Base-by-base conservation (phyloP, 139 green algal species). In the Micractinium sp. region DNA sequence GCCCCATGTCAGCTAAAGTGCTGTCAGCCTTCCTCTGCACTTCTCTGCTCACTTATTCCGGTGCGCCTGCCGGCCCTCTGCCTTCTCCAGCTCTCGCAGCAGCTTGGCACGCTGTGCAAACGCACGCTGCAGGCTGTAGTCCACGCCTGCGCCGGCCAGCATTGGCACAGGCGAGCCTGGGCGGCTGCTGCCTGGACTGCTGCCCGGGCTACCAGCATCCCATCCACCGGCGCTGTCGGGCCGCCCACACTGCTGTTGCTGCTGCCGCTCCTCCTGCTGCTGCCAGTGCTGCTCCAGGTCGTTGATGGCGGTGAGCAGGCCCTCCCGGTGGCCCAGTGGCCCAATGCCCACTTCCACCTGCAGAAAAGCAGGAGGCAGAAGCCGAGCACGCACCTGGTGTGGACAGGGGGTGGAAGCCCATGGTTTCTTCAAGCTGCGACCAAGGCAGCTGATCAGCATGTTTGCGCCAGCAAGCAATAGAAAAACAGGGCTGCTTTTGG, bases 301-400 rank as follows among this genome's bases (percentile, higher is more conserved):
- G 83, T 87, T n/a, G 31, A 84, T 92, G 4, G 94, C 93, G 25
- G 87, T 79, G 53, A 95, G 85, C 31, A 97, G 66, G 1, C 85
- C 90, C 1, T 89, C 41, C 23, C 94, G 89, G 86, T 97, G 95
- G 31, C 93, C 95, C 73, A 97, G 87, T 0, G 93, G 92, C 20
- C 89, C 93, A 25, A 97, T 95, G 75, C 93, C 95, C 60, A 97
- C 36, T 27, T 97, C 95, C 33, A 63, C 39, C 90, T 94, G 90
- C 74, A 89, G 35, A 29, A 23, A 1, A 18, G 81, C 27, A n/a
- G 39, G 38, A 2, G 5, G 27, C 22, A 27, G 63, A 71, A 31
- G 63, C 63, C 20, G 20, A 27, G 20, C 63, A 71, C 7, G 63
- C 63, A 71, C 2, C 2, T 3, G 9, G 63, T 27, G 20, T 5